Evolutionary conservation across 768 basidiomycete species (phyloP).

Genomic region (Pisolithus marmoratus): DNA sequence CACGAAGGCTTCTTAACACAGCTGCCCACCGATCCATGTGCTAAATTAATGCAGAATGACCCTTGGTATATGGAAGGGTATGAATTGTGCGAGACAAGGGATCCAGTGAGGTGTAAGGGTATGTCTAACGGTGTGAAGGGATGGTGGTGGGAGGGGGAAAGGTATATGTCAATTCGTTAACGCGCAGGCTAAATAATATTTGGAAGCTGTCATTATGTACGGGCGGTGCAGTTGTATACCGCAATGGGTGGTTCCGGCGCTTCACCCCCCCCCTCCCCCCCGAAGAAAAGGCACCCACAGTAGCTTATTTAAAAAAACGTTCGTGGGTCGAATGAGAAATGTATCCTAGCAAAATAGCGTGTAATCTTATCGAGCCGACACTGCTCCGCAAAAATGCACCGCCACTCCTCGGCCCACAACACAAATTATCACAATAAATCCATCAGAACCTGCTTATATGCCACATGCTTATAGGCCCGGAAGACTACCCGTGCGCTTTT

Average conservation of each 20-base stretch:
- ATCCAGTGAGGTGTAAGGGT: neutral
- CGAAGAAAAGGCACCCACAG: neutral
- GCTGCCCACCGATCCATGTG: conserved; percentile 30
- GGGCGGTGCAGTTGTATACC: neutral
- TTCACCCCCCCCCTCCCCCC: neutral
- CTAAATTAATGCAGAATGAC: neutral
- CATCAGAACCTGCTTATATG: no score
- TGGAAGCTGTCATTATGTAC: conserved; percentile 15
- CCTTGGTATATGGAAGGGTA: neutral
- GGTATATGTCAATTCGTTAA: conserved; percentile 5
- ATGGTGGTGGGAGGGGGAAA: conserved; percentile 1
- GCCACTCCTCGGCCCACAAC: neutral
- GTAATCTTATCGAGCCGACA: neutral
- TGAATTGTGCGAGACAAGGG: neutral
- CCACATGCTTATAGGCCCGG: no score
- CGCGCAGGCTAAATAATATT: neutral
- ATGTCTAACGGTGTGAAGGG: neutral
- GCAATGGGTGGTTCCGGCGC: neutral
- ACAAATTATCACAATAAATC: no score
- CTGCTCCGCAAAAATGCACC: neutral
- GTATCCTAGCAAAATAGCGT: neutral
- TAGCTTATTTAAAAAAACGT: neutral
- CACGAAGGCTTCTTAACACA: conserved; percentile 1
- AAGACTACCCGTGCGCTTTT: no score
- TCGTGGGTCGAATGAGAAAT: neutral